Base-by-base conservation (phyloP, 148 eudicot genomes). In the Mesembryanthemum crystallinum region DNA sequence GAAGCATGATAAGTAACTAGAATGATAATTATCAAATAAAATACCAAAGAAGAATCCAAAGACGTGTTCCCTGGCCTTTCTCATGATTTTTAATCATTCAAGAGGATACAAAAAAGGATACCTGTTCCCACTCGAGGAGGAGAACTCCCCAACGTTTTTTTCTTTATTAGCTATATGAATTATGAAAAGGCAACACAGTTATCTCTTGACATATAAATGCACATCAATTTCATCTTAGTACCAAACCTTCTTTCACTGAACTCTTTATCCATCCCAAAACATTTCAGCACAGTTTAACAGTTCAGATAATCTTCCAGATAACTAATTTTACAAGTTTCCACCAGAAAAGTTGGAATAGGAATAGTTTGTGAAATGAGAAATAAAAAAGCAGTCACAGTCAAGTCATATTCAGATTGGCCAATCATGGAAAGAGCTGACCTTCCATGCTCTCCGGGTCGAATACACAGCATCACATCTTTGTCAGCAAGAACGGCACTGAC, bases 401-500 rank as follows among this genome's bases (percentile, higher is more conserved):
- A n/a, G 60, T 49, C 66, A 71, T 32, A 55, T 20, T 42, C n/a
- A 45, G 69, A 32, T 35, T 35, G 18, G 39, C 68, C 1, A 71
- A 17, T 32, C 54, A 71, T 18, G 21, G 14, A 74, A n/a, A 79
- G 47, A 21, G 47, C 83, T 71, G 79, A 96, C 99, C 99, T 96
- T 85, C 98, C 99, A 84, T 92, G 99, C 87, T 96, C 99, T 73
- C 99, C 99, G 8, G 98, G 98, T 76, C 77, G 90, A 73, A 96
- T 88, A 77, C 98, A 92, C 74, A 91, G 89, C 99, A 92, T 96
- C 73, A 92, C 87, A 79, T 96, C 98, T 88, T 92, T 91, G 83
- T 96, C 98, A 58, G 99, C 98, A 76, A 96, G 94, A 80, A 92
- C 97, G 43, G 98, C 99, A 85, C 98, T 92, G 23, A 96, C 99